These are phyloP conservation scores for Dunaliella primolecta DNA, from an alignment of 139 green algal genomes.

Conservation along the genomic window DNA sequence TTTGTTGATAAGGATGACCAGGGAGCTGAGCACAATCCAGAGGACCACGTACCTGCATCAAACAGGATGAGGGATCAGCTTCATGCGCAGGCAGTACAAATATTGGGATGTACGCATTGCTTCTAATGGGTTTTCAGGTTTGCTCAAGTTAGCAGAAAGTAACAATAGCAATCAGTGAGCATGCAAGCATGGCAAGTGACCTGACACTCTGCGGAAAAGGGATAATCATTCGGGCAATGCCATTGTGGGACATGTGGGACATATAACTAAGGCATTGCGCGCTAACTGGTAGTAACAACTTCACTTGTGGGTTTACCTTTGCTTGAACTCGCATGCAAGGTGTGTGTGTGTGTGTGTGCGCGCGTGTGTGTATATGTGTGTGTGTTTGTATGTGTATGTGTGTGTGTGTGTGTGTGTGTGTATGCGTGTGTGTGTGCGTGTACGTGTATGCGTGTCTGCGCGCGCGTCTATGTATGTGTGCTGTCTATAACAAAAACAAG, in stretches of 20 bases:
- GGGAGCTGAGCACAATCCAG: slow-evolving; percentile 41
- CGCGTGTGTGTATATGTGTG: neutral
- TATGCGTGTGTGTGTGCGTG: neutral
- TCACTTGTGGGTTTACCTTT: too few relatives aligned
- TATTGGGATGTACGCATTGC: neutral
- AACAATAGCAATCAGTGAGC: neutral
- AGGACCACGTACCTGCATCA: slow-evolving; percentile 37
- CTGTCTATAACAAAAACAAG: too few relatives aligned
- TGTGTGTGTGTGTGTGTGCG: too few relatives aligned
- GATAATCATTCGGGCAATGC: too few relatives aligned
- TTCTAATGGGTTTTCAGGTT: neutral
- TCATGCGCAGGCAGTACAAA: neutral
- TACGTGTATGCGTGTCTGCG: neutral
- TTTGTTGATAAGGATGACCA: slow-evolving; percentile 75
- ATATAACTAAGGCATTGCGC: too few relatives aligned
- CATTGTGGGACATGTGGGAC: too few relatives aligned
- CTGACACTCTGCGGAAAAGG: too few relatives aligned
- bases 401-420: neutral
- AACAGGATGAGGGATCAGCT: too few relatives aligned
- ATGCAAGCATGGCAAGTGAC: neutral
- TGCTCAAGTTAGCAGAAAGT: neutral
- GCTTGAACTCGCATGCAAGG: too few relatives aligned
- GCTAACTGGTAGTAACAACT: too few relatives aligned
- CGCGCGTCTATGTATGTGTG: neutral
- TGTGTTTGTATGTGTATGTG: neutral